A percentile compares a stretch with the other conserved stretches of the same genome.
Conservation (phyloP, 192 early-diverging fungal species). For the Chytriomyces confervae region DNA sequence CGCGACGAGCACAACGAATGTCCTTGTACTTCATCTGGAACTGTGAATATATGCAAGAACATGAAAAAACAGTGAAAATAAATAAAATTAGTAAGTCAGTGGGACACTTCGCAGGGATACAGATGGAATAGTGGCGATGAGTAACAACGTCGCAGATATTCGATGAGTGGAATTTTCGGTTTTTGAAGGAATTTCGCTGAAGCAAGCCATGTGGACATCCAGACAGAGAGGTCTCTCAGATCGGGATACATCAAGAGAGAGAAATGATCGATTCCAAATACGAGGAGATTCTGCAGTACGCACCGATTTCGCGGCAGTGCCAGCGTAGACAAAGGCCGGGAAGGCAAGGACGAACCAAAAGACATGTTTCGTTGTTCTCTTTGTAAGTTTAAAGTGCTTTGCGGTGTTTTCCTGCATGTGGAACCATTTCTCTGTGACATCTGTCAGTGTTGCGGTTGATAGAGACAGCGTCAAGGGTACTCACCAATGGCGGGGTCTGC, state of each 20-base stretch:
- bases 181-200: background rate
- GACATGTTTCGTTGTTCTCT: conserved; percentile 35
- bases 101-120: background rate
- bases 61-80: conserved; percentile 7
- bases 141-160: background rate
- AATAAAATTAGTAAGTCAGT: background rate
- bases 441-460: background rate
- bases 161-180: background rate
- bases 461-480: background rate
- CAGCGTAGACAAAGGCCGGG: conserved; percentile 36
- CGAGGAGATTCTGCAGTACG: background rate
- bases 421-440: conserved; percentile 53
- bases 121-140: background rate
- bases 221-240: no score
- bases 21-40: conserved; percentile 28
- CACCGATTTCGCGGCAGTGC: conserved; percentile 11
- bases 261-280: no score
- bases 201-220: background rate
- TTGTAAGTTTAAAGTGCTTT: conserved; percentile 48
- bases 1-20: conserved; percentile 7
- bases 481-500: conserved; percentile 43
- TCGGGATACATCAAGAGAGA: no score
- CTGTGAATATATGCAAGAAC: background rate
- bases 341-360: conserved; percentile 39
- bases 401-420: conserved; percentile 54